Percentiles rank a stretch among this genome's conserved stretches.
phyloP scores from a whole-genome alignment of 2,329 filamentous ascomycete species.

The Berkeleyomyces rouxiae region DNA sequence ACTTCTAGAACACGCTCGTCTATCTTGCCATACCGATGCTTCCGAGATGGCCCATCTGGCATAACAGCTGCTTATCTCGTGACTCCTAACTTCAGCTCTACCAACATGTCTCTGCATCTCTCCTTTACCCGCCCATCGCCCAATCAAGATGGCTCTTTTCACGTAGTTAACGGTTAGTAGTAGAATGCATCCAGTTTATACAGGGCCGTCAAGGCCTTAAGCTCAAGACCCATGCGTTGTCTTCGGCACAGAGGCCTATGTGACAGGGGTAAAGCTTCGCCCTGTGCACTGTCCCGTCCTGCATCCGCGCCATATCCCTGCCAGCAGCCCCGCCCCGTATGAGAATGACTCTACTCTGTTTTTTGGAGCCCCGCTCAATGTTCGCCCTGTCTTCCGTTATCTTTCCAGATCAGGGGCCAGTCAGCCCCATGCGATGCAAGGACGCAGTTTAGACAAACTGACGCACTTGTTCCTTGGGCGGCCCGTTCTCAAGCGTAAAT shows the following conservation, averaged over 20 bases:
- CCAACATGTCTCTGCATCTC: no score
- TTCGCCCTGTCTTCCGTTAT: neutral
- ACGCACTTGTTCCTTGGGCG: neutral
- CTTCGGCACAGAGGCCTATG: neutral
- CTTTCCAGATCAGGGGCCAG: neutral
- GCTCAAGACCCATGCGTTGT: neutral
- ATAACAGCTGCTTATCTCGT: neutral
- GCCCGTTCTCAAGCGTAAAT: neutral
- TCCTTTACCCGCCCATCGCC: neutral
- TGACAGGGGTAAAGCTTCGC: neutral
- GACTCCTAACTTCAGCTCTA: neutral
- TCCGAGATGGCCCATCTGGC: neutral
- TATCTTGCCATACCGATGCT: neutral
- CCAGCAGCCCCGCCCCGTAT: neutral
- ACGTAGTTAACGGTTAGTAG: no score
- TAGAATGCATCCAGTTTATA: neutral
- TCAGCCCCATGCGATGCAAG: neutral
- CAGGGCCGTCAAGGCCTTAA: neutral
- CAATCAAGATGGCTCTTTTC: no score
- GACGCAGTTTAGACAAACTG: neutral
- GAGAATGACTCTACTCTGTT: neutral
- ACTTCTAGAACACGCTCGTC: neutral
- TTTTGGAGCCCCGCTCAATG: neutral
- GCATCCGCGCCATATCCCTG: neutral
- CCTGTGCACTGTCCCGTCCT: neutral